Evolutionary conservation across 192 early-diverging fungal species (phyloP), one percentile per base, ranked within the genome.

Genomic region (Spinellus fusiger): DNA sequence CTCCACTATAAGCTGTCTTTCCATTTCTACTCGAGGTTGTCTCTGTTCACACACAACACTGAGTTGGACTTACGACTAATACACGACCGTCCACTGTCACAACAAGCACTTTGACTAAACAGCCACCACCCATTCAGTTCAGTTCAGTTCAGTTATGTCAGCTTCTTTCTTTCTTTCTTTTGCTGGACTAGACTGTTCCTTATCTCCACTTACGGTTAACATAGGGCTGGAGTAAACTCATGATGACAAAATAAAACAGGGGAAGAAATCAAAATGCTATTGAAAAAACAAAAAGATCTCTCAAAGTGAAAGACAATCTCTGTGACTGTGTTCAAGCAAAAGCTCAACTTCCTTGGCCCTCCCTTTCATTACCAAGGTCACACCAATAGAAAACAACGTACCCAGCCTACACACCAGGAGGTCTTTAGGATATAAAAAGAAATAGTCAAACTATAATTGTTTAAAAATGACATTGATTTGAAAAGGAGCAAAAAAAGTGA

Each of bases 51-150:
- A 56, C 15, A 34, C 3, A 46, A 47, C 20, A n/a, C 20, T 9
- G 0, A 28, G 27, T 26, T 5, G 22, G 13, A 65, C 51, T 61
- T 63, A 69, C 74, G 60, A 76, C 74, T 54, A 73, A 40, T 1
- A 76, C 67, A 34, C 74, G 74, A 26, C 74, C 74, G 58, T 76
- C 74, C n/a, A 65, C 37, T 13, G 74, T 73, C 16, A 76, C 53
- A 1, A 76, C 60, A 9, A 65, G 49, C 1, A 71, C 69, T 52
- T 46, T 20, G 44, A 55, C 69, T 71, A 55, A n/a, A n/a, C n/a
- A n/a, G n/a, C n/a, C n/a, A n/a, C n/a, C n/a, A n/a, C n/a, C n/a
- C n/a, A n/a, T n/a, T n/a, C n/a, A n/a, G n/a, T n/a, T n/a, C n/a
- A n/a, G n/a, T n/a, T n/a, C n/a, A n/a, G n/a, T n/a, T n/a, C n/a